Conservation (phyloP, 352 stramenopile genomes). For the Globisporangium sylvaticum region DNA sequence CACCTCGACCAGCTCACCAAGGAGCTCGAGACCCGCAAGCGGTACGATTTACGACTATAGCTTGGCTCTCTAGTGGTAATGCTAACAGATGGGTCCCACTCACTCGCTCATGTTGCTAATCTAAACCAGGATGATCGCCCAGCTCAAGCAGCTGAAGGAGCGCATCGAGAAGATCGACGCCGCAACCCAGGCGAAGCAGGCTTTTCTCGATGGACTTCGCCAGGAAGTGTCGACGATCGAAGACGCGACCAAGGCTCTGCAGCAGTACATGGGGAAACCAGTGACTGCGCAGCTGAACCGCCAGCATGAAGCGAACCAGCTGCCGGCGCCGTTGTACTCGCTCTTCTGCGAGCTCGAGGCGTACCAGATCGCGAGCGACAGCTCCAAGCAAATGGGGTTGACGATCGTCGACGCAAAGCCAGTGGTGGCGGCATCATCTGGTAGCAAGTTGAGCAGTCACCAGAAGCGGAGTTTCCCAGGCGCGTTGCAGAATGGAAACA, state of each 20-base stretch:
- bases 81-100: not conserved
- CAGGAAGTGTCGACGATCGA: slow-evolving; percentile 51
- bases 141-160: slow-evolving; percentile 59
- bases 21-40: slow-evolving; percentile 58
- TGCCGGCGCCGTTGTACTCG: slow-evolving; percentile 57
- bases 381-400: slow-evolving; percentile 41
- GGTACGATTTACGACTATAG: slow-evolving; percentile 20
- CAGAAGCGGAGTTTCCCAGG: slow-evolving; percentile 17
- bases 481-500: slow-evolving; percentile 15
- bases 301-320: slow-evolving; percentile 44
- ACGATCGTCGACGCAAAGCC: slow-evolving; percentile 44
- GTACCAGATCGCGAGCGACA: slow-evolving; percentile 54
- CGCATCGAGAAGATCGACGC: slow-evolving; percentile 60
- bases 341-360: slow-evolving; percentile 74
- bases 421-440: slow-evolving; percentile 14
- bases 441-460: slow-evolving; percentile 23
- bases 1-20: slow-evolving; percentile 67
- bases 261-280: slow-evolving; percentile 53
- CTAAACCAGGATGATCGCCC: slow-evolving; percentile 34
- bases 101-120: not conserved
- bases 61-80: not conserved
- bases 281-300: slow-evolving; percentile 35
- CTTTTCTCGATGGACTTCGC: slow-evolving; percentile 51
- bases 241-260: slow-evolving; percentile 49
- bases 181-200: slow-evolving; percentile 50